These are phyloP conservation scores for Metschnikowia santaceciliae DNA, from an alignment of 805 yeast species.

Conservation along the genomic window DNA sequence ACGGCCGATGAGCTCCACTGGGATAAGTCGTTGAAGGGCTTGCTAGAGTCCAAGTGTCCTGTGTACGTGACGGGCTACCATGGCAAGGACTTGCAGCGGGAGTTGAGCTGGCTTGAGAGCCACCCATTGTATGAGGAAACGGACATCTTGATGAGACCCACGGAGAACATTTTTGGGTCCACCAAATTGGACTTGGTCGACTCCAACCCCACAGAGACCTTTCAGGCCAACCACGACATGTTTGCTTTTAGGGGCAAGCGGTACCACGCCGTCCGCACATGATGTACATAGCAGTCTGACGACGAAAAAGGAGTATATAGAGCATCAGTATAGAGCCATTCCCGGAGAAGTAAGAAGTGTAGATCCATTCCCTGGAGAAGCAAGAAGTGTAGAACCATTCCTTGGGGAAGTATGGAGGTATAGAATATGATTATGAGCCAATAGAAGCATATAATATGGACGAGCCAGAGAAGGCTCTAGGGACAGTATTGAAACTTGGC, in stretches of 20 bases:
- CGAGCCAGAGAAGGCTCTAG: no score
- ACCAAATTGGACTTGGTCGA: conserved; percentile 96
- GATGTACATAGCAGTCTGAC: conserved; percentile 1
- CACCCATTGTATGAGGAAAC: conserved; percentile 61
- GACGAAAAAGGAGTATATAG: background rate
- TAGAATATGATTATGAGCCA: no score
- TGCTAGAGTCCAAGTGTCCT: conserved; percentile 91
- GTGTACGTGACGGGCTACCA: conserved; percentile 88
- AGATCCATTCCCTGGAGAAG: no score
- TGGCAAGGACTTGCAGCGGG: conserved; percentile 64
- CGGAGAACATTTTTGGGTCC: conserved; percentile 71
- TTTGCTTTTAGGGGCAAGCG: conserved; percentile 96
- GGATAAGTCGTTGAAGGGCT: conserved; percentile 80
- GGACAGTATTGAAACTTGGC: no score
- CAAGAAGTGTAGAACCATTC: no score
- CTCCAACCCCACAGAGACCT: conserved; percentile 85
- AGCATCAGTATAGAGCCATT: no score
- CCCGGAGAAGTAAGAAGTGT: background rate
- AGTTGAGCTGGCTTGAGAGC: conserved; percentile 66
- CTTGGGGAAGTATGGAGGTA: no score
- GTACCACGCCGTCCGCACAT: conserved; percentile 70
- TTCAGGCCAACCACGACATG: conserved; percentile 83
- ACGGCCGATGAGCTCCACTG: conserved; percentile 80
- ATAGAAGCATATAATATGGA: no score
- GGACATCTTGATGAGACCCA: conserved; percentile 75